These are phyloP conservation scores for Sclerotinia sclerotiorum DNA, from an alignment of 2,329 filamentous ascomycete species.

Conservation along the genomic window DNA sequence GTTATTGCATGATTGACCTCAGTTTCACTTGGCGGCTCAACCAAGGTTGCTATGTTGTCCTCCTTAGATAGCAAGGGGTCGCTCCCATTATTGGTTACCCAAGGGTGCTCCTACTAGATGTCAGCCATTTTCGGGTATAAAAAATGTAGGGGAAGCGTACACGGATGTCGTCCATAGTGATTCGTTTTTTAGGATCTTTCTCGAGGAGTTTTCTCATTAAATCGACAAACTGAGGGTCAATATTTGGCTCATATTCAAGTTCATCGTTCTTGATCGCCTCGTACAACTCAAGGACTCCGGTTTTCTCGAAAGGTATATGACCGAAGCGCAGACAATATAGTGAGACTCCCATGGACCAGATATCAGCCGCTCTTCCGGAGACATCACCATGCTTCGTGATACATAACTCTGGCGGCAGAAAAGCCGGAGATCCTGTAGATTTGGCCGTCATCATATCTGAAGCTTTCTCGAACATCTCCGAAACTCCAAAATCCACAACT, in stretches of 20 bases:
- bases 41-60: conserved; percentile 79
- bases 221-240: conserved; percentile 69
- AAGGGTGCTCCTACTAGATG: conserved; percentile 73
- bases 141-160: conserved; percentile 52
- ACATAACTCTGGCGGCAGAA: conserved; percentile 90
- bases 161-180: conserved; percentile 77
- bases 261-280: conserved; percentile 78
- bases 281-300: conserved; percentile 81
- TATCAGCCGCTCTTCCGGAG: conserved; percentile 85
- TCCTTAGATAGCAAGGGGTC: conserved; percentile 78
- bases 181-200: conserved; percentile 80
- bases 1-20: conserved; percentile 92
- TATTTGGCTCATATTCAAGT: conserved; percentile 60
- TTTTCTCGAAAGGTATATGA: conserved; percentile 78
- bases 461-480: conserved; percentile 94
- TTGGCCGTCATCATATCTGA: conserved; percentile 88
- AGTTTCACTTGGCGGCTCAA: conserved; percentile 83
- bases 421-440: conserved; percentile 90
- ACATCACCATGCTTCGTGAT: conserved; percentile 82
- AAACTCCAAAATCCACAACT: conserved; percentile 98
- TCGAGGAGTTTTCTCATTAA: conserved; percentile 73
- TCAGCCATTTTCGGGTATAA: conserved; percentile 17
- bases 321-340: conserved; percentile 92
- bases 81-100: conserved; percentile 80
- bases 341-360: conserved; percentile 98